Conservation (phyloP, 345 rosid genomes). For the Hibiscus syriacus region DNA sequence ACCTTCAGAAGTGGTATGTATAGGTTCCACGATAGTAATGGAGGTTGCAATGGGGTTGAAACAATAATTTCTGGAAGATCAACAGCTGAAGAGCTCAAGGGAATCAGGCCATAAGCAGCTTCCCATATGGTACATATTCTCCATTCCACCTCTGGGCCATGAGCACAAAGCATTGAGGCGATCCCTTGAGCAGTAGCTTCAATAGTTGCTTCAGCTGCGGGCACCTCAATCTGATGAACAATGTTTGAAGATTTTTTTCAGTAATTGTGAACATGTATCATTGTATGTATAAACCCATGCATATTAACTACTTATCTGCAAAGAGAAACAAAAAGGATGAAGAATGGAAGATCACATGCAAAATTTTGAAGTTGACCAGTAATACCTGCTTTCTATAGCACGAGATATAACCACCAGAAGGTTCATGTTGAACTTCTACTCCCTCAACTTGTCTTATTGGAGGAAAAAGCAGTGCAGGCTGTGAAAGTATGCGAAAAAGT, state of each 20-base stretch:
- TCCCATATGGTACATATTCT: conserved; percentile 99
- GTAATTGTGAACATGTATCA: background rate
- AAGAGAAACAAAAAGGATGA: background rate
- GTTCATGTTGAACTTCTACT: conserved; percentile 65
- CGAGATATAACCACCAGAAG: conserved; percentile 66
- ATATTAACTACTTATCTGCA: background rate
- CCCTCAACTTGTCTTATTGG: conserved; percentile 93
- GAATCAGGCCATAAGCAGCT: conserved; percentile 96
- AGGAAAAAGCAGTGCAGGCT: conserved; percentile 94
- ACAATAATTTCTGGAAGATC: conserved; percentile 98
- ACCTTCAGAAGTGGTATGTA: conserved; percentile 97
- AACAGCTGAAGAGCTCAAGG: conserved; percentile 87
- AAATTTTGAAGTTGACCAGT: background rate
- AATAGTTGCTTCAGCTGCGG: conserved; percentile 93
- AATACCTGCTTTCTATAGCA: conserved; percentile 79
- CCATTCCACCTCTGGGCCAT: conserved; percentile 99
- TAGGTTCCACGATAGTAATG: conserved; percentile 83
- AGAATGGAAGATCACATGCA: background rate
- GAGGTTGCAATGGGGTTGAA: conserved; percentile 91
- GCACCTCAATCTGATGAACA: conserved; percentile 75
- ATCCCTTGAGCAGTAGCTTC: conserved; percentile 99
- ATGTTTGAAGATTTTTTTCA: conserved; percentile 10
- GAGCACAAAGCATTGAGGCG: conserved; percentile 99
- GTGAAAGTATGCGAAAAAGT: conserved; percentile 90
- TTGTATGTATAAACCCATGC: background rate